Conservation (phyloP, 805 yeast genomes). For the Suhomyces pyralidae region DNA sequence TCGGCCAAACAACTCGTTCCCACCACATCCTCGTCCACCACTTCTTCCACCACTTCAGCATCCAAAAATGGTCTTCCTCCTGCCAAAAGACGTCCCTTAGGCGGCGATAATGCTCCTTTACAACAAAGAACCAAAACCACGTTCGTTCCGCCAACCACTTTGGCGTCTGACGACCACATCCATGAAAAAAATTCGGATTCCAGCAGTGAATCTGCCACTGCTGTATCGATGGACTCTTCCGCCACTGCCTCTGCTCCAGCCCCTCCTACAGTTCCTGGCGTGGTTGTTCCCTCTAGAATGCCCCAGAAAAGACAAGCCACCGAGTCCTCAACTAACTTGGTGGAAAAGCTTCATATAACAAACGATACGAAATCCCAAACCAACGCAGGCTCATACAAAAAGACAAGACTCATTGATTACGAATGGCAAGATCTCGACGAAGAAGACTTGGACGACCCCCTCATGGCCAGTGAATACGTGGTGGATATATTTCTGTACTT, state of each 20-base stretch:
- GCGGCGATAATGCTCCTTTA: slow-evolving; percentile 32
- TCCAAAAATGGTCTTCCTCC: slow-evolving; percentile 1
- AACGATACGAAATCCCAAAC: not conserved
- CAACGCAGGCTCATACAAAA: slow-evolving; percentile 27
- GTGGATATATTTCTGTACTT: slow-evolving; percentile 80
- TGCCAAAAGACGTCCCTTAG: slow-evolving; percentile 31
- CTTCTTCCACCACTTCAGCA: not conserved
- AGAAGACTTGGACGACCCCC: slow-evolving; percentile 64
- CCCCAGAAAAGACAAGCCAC: slow-evolving; percentile 56
- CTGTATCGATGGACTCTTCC: not conserved
- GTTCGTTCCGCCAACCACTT: not conserved
- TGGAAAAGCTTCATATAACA: slow-evolving; percentile 28
- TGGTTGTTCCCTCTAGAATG: slow-evolving; percentile 29
- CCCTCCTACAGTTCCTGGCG: not conserved
- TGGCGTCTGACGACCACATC: not conserved
- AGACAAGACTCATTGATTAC: slow-evolving; percentile 40
- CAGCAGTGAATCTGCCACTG: not conserved
- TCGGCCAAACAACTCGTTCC: not conserved
- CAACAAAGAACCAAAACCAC: not conserved
- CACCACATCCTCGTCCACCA: not conserved
- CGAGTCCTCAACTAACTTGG: slow-evolving; percentile 48
- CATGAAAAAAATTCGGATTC: slow-evolving; percentile 2
- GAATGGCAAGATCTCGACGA: slow-evolving; percentile 73
- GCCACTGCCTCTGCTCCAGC: not conserved
- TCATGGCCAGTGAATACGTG: slow-evolving; percentile 93